Evolutionary conservation across 116 monocot genomes (phyloP).

Genomic region (Papilionanthe hybrid): DNA sequence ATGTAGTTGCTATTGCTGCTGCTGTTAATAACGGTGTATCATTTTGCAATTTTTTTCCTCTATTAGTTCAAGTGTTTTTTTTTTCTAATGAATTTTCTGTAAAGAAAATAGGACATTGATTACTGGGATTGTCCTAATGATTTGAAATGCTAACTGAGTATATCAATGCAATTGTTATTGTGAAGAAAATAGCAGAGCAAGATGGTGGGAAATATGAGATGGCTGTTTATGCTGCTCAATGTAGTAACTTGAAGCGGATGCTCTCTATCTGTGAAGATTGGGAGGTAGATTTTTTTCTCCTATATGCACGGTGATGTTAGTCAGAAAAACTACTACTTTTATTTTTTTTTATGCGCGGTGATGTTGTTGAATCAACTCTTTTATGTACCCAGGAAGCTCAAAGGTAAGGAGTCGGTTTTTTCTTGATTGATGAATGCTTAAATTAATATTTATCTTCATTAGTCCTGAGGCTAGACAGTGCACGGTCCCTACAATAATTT

Average conservation of each 20-base stretch:
- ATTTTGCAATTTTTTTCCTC: neutral
- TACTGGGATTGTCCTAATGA: neutral
- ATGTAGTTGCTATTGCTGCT: neutral
- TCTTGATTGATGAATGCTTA: too few relatives aligned
- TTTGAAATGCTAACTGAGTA: neutral
- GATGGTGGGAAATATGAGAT: constrained; percentile 91
- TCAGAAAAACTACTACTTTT: neutral
- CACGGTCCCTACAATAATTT: too few relatives aligned
- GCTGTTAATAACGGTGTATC: neutral
- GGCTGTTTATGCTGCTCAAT: constrained; percentile 90
- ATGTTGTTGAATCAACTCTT: too few relatives aligned
- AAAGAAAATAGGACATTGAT: neutral
- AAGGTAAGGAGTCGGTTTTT: too few relatives aligned
- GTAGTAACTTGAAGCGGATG: constrained; percentile 84
- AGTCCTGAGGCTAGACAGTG: too few relatives aligned
- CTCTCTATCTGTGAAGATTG: constrained; percentile 87
- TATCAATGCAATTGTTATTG: constrained; percentile 12
- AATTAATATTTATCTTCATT: too few relatives aligned
- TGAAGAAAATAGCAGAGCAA: constrained; percentile 90
- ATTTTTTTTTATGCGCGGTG: neutral
- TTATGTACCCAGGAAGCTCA: too few relatives aligned
- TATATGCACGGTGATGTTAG: neutral
- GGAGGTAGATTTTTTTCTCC: constrained; percentile 59
- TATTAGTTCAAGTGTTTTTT: neutral
- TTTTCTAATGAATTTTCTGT: neutral